phyloP scores from a whole-genome alignment of 371 early-diverging fungal genomes.

The Zancudomyces culisetae region DNA sequence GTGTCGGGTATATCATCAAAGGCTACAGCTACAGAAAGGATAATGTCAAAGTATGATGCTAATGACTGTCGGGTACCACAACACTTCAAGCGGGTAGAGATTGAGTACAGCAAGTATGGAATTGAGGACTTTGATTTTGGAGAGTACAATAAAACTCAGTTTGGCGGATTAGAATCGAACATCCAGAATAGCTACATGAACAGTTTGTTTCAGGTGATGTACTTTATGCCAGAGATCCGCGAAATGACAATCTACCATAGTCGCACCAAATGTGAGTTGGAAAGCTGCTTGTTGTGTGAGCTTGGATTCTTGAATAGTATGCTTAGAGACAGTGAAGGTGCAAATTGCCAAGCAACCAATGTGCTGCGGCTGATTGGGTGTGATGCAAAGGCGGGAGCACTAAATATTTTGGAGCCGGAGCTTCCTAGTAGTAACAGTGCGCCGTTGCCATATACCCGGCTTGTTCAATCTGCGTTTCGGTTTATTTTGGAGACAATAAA shows the following conservation, averaged over 20 bases:
- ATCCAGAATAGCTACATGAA: conserved; percentile 78
- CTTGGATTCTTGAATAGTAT: conserved; percentile 78
- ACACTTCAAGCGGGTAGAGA: conserved; percentile 17
- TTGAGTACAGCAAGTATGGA: conserved; percentile 48
- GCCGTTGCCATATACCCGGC: conserved; percentile 35
- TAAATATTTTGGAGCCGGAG: conserved; percentile 72
- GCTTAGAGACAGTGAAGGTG: conserved; percentile 71
- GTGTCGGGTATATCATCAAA: too few relatives aligned
- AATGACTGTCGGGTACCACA: conserved; percentile 7
- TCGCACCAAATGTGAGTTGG: conserved; percentile 38
- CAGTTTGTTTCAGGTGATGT: conserved; percentile 67
- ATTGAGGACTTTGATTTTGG: conserved; percentile 95
- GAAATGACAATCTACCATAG: conserved; percentile 54
- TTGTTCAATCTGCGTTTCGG: conserved; percentile 70
- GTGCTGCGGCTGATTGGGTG: conserved; percentile 63
- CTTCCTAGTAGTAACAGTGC: conserved; percentile 27
- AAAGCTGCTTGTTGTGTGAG: conserved; percentile 72
- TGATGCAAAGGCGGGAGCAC: conserved; percentile 53
- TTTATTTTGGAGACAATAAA: conserved; percentile 78
- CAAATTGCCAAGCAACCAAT: conserved; percentile 87
- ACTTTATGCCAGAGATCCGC: conserved; percentile 42
- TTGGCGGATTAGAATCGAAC: conserved; percentile 79
- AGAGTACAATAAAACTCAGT: conserved; percentile 69
- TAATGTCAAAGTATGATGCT: too few relatives aligned
- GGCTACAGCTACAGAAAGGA: too few relatives aligned